Conservation (phyloP, 805 yeast species). For the Metschnikowia matae region DNA sequence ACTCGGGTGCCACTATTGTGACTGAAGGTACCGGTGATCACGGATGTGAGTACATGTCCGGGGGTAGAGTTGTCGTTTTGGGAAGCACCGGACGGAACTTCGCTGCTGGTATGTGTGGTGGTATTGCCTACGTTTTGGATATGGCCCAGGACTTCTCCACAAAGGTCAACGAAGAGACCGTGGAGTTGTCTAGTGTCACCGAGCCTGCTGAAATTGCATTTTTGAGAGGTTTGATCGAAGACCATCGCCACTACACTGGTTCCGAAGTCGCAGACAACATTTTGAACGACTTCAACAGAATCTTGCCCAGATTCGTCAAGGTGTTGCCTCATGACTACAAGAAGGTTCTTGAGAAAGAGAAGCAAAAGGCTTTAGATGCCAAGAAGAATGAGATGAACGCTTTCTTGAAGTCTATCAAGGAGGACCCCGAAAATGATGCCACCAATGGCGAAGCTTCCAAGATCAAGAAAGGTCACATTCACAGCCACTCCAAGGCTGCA, state of each 20-base stretch:
- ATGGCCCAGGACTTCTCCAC: conserved; percentile 88
- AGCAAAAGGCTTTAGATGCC: conserved; percentile 57
- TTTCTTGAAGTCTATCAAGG: conserved; percentile 67
- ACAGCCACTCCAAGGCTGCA: conserved; percentile 25
- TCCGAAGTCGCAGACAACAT: conserved; percentile 86
- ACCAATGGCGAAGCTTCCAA: conserved; percentile 82
- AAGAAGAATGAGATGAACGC: conserved; percentile 61
- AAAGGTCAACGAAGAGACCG: conserved; percentile 75
- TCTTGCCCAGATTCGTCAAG: conserved; percentile 85
- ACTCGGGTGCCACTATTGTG: conserved; percentile 96
- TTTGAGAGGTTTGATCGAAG: conserved; percentile 88
- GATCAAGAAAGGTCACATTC: conserved; percentile 49
- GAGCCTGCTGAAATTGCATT: conserved; percentile 94
- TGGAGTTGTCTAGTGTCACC: conserved; percentile 68
- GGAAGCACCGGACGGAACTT: conserved; percentile 90
- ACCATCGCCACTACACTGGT: conserved; percentile 90
- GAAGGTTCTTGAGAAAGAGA: conserved; percentile 78
- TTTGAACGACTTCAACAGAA: conserved; percentile 81
- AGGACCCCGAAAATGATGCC: conserved; percentile 79
- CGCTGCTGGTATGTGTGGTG: conserved; percentile 99
- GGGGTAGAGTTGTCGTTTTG: conserved; percentile 93
- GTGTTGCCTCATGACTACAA: conserved; percentile 91
- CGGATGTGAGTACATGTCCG: conserved; percentile 99
- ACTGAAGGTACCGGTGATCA: conserved; percentile 98
- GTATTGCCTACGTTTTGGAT: conserved; percentile 94